These are phyloP conservation scores for Hortiboletus campestris DNA, from an alignment of 768 basidiomycete genomes.

Conservation along the genomic window DNA sequence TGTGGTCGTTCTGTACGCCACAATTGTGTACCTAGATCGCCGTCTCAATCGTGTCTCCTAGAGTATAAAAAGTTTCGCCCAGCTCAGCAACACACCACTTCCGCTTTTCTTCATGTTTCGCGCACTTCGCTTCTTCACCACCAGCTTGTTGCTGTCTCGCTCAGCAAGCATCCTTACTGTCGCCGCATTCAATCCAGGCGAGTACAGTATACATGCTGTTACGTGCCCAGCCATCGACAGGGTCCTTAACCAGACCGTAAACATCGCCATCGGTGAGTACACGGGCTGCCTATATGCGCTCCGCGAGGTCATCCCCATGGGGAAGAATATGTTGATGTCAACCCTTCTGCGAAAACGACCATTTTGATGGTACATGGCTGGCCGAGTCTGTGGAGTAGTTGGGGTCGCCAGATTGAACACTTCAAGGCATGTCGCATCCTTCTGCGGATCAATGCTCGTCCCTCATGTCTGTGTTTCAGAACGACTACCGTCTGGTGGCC, in stretches of 20 bases:
- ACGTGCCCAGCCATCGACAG: constrained; percentile 45
- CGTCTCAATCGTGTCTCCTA: neutral
- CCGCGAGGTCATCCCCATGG: neutral
- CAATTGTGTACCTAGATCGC: no score
- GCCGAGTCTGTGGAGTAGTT: constrained; percentile 75
- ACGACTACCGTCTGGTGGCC: constrained; percentile 59
- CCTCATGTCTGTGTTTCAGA: constrained; percentile 31
- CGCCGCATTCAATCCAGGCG: constrained; percentile 37
- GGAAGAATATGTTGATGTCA: constrained; percentile 59
- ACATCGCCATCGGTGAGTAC: constrained; percentile 47
- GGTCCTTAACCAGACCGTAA: constrained; percentile 28
- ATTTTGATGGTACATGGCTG: constrained; percentile 76
- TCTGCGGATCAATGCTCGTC: neutral
- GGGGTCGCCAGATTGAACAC: constrained; percentile 68
- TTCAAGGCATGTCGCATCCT: constrained; percentile 45
- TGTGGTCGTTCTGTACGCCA: neutral
- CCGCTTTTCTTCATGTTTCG: neutral
- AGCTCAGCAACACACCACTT: neutral
- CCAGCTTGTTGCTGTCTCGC: neutral
- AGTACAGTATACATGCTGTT: constrained; percentile 34
- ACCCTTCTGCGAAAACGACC: constrained; percentile 48
- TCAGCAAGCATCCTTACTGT: neutral
- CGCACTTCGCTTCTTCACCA: neutral
- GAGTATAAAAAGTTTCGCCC: neutral
- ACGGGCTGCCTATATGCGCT: constrained; percentile 8